These are phyloP conservation scores for Penstemon barbatus DNA, from an alignment of 257 asterid genomes.

Conservation along the genomic window DNA sequence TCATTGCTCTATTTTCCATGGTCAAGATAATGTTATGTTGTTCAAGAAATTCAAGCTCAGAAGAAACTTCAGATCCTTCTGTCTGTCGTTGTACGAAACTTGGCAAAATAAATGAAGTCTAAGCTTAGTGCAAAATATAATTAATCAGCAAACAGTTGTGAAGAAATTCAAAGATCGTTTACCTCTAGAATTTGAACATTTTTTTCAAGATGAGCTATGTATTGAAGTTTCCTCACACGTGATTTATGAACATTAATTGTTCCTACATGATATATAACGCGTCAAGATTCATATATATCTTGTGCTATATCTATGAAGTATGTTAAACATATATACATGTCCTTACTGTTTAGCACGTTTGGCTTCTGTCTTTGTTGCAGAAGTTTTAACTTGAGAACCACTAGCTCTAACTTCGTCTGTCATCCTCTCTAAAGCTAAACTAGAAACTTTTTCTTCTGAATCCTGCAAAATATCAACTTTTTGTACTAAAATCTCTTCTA, in stretches of 20 bases:
- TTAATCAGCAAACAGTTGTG: not conserved
- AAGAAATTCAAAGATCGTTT: slow-evolving; percentile 1
- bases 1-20: slow-evolving; percentile 82
- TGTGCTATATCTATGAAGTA: too few species aligned
- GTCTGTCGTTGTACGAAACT: slow-evolving; percentile 40
- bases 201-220: slow-evolving; percentile 84
- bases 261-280: slow-evolving; percentile 41
- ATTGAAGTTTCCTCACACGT: slow-evolving; percentile 82
- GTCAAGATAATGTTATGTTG: slow-evolving; percentile 75
- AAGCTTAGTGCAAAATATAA: not conserved
- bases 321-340: too few species aligned
- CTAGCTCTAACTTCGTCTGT: slow-evolving; percentile 37
- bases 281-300: not conserved
- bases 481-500: not conserved
- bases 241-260: slow-evolving; percentile 69
- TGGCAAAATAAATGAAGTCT: not conserved
- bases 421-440: slow-evolving; percentile 35
- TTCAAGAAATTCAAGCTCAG: slow-evolving; percentile 78
- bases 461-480: slow-evolving; percentile 32
- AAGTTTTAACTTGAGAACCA: slow-evolving; percentile 43
- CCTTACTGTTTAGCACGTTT: slow-evolving; percentile 76
- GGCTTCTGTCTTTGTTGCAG: slow-evolving; percentile 54
- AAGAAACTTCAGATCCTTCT: slow-evolving; percentile 61
- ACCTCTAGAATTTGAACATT: slow-evolving; percentile 68
- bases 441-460: slow-evolving; percentile 31